Base-by-base conservation (phyloP, 2,329 filamentous ascomycete genomes). In the Fonsecaea pugnacius region DNA sequence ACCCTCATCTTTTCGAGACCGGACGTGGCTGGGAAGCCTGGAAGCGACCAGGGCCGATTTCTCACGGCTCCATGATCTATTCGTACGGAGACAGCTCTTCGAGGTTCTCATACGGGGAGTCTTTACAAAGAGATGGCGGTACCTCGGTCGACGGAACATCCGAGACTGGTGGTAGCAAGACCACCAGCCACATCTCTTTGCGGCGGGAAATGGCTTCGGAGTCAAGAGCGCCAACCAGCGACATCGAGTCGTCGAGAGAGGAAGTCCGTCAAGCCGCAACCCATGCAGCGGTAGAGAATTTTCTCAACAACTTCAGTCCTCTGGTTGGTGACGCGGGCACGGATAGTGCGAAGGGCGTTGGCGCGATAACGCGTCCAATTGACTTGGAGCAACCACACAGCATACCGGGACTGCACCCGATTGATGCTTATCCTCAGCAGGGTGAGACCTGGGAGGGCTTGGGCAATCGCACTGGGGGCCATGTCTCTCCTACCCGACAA, bases 281-380 rank as follows among this genome's bases (percentile, higher is more conserved):
- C 56, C 56, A 46, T 40, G 59, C 55, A 53, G 69, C 61, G 2
- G 69, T 64, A 4, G 54, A 62, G 32, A 58, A 64, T n/a, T 70
- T 70, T 48, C 62, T 70, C 10, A 57, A 65, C 18, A 67, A 62
- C 51, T 70, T 70, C 48, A 63, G 68, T 53, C 63, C 65, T 2
- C 51, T 55, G 35, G 51, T 33, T 21, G 36, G 35, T 27, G 56
- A 60, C 21, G 36, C 50, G 5, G 16, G 24, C 21, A 7, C 18
- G 21, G 58, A 46, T 40, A 32, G 5, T 33, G 18, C 24, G 7
- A 51, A 6, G 4, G 32, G 8, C 18, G 32, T 33, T 21, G 32
- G 14, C 16, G 43, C 18, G 6, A 51, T 21, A n/a, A n/a, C 18
- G 40, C 55, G 9, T 7, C n/a, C 40, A n/a, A 46, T 24, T 59